Conservation (phyloP, 305 asterid genomes). For the Stenogyne calaminthoides region DNA sequence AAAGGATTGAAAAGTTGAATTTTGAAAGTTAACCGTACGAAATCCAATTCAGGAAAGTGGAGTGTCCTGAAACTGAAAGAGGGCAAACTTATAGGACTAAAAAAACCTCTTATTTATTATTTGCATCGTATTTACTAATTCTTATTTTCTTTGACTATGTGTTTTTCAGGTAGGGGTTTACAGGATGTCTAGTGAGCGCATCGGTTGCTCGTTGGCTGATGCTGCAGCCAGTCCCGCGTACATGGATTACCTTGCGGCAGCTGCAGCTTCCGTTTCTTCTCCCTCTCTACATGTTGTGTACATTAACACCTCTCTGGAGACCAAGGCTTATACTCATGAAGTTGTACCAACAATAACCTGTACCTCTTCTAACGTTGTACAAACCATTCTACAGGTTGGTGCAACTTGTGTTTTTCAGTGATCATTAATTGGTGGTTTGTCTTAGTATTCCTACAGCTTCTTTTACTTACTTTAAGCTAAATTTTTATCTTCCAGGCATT, state of each 20-base stretch:
- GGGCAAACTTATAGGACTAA: too few species aligned
- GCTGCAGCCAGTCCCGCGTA: slow-evolving; percentile 91
- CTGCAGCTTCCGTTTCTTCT: slow-evolving; percentile 64
- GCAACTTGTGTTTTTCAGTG: slow-evolving; percentile 6
- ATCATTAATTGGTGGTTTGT: slow-evolving; percentile 1
- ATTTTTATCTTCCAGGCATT: slow-evolving; percentile 64
- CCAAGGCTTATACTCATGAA: slow-evolving; percentile 90
- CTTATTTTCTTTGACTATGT: slow-evolving; percentile 21
- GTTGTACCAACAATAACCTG: slow-evolving; percentile 97
- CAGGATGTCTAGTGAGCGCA: slow-evolving; percentile 88
- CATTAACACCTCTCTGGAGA: slow-evolving; percentile 92
- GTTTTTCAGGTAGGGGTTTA: slow-evolving; percentile 81
- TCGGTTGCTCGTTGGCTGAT: slow-evolving; percentile 93
- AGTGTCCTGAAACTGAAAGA: too few species aligned
- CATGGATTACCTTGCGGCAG: slow-evolving; percentile 84
- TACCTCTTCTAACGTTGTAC: slow-evolving; percentile 95
- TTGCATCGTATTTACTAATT: neutral
- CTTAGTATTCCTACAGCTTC: slow-evolving; percentile 1
- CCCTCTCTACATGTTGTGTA: slow-evolving; percentile 92
- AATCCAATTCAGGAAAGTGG: too few species aligned
- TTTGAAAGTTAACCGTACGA: too few species aligned
- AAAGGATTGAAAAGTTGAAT: neutral
- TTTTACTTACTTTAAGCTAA: slow-evolving; percentile 7
- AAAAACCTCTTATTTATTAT: neutral
- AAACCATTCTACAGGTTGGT: slow-evolving; percentile 82